Evolutionary conservation across 371 early-diverging fungal genomes (phyloP).

Genomic region (Amoeboaphelidium protococcarum): DNA sequence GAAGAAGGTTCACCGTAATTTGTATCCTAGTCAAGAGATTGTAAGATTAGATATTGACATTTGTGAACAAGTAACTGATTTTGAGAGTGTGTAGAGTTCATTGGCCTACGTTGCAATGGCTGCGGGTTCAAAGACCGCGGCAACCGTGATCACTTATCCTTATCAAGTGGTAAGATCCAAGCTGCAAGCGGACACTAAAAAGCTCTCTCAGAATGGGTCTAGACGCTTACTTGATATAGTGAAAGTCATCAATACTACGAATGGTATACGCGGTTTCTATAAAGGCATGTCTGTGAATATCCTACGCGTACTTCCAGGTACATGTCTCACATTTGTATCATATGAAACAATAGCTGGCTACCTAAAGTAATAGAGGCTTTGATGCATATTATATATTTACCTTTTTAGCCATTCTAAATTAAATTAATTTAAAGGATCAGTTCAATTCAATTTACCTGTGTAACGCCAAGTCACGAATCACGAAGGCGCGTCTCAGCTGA

Average conservation of each 20-base stretch:
- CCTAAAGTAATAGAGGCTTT: too few species aligned
- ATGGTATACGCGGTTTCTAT: slow-evolving; percentile 69
- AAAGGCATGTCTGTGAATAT: slow-evolving; percentile 74
- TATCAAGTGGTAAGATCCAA: slow-evolving; percentile 74
- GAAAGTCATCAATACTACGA: slow-evolving; percentile 13
- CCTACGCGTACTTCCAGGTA: slow-evolving; percentile 74
- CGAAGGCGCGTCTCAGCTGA: not conserved
- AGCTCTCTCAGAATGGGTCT: not conserved
- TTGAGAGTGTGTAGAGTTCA: slow-evolving; percentile 18
- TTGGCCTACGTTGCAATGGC: slow-evolving; percentile 62
- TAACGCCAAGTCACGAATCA: not conserved
- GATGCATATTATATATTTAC: too few species aligned
- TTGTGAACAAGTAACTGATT: not conserved
- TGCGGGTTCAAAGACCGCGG: slow-evolving; percentile 55
- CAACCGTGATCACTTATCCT: slow-evolving; percentile 69
- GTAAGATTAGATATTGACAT: not conserved
- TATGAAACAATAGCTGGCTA: slow-evolving; percentile 63
- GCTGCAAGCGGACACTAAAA: slow-evolving; percentile 23
- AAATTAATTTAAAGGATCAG: too few species aligned
- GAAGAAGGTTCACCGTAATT: slow-evolving; percentile 16
- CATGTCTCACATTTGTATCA: slow-evolving; percentile 75
- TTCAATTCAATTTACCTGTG: too few species aligned
- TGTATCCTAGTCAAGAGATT: too few species aligned
- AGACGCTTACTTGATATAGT: not conserved
- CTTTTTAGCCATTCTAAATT: too few species aligned